Base-by-base conservation (phyloP, 1,284 basidiomycete species). In the Ceratobasidium sp. region DNA sequence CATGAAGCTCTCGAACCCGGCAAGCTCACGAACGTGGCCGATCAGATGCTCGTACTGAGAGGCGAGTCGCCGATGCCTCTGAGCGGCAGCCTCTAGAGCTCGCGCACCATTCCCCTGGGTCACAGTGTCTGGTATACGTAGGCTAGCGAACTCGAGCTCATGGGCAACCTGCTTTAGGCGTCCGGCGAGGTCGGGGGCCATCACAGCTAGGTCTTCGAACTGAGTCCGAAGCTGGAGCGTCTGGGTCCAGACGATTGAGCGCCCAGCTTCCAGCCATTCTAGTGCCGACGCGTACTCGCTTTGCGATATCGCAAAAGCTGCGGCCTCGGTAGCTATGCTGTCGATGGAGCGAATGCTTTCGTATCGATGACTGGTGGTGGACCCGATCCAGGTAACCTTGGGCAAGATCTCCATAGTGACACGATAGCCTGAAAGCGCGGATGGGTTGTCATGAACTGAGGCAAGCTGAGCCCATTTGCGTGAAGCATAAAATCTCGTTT, bases 191-290 rank as follows among this genome's bases (percentile, higher is more conserved):
- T 14, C 21, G 18, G 43, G 54, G 32, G 50, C 11, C 23, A 13
- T 7, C 3, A 30, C 21, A 21, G 18, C 72, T 18, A 82, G 74
- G 9, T 79, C 75, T 49, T 79, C 78, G 11, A 81, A n/a, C 0
- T 81, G 77, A 26, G 78, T 78, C 2, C 79, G 80, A 54, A 82
- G 77, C 14, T 79, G 76, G n/a, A 79, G 74, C 1, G 76, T 67
- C 72, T 82, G 79, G 13, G 72, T 74, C 81, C 81, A 82, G 26
- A 81, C 76, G 5, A 80, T 72, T 28, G 76, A 76, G 11, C 80
- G 77, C 18, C 80, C 79, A 61, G 76, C 23, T 61, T 80, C 79
- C 1, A 80, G 67, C 72, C 77, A 77, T 59, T 80, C 79, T 18
- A 80, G 41, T 18, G 79, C 79, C 3, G 49, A 21, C 5, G 55